These are phyloP conservation scores for Symbiotaphrina buchneri DNA, from an alignment of 495 filamentous ascomycete species.

Conservation along the genomic window DNA sequence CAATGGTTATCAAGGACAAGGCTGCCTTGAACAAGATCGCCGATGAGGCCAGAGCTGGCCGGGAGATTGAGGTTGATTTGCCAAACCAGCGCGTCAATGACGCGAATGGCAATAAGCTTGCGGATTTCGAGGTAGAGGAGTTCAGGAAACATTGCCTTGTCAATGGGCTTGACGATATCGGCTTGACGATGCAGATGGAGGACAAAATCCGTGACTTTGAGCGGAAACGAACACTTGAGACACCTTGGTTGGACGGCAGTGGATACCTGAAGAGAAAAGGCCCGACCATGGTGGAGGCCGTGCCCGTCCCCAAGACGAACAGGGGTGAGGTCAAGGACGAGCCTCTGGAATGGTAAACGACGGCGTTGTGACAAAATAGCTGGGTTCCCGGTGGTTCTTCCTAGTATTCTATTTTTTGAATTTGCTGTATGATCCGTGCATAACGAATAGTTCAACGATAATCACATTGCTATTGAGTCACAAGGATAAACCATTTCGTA, in stretches of 20 bases:
- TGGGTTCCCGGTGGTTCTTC: too few species aligned
- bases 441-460: too few species aligned
- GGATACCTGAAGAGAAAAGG: conserved; percentile 61
- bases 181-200: conserved; percentile 77
- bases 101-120: conserved; percentile 43
- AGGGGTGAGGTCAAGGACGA: conserved; percentile 65
- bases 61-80: conserved; percentile 82
- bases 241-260: conserved; percentile 81
- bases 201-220: conserved; percentile 77
- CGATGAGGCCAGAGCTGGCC: conserved; percentile 58
- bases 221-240: conserved; percentile 45
- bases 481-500: too few species aligned
- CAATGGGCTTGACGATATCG: conserved; percentile 93
- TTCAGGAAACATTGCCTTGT: conserved; percentile 89
- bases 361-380: too few species aligned
- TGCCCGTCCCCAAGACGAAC: conserved; percentile 76
- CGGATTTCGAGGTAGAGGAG: conserved; percentile 63
- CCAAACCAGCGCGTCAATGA: conserved; percentile 67
- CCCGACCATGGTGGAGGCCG: conserved; percentile 57
- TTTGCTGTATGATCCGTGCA: too few species aligned
- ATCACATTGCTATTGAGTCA: too few species aligned
- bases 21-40: conserved; percentile 45
- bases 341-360: conserved; percentile 91
- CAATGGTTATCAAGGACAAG: conserved; percentile 49
- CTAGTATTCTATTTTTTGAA: too few species aligned